Percentiles rank a stretch among this genome's conserved stretches.
Evolutionary conservation across 352 stramenopile species (phyloP).

Genomic region (Phytophthora meadii): DNA sequence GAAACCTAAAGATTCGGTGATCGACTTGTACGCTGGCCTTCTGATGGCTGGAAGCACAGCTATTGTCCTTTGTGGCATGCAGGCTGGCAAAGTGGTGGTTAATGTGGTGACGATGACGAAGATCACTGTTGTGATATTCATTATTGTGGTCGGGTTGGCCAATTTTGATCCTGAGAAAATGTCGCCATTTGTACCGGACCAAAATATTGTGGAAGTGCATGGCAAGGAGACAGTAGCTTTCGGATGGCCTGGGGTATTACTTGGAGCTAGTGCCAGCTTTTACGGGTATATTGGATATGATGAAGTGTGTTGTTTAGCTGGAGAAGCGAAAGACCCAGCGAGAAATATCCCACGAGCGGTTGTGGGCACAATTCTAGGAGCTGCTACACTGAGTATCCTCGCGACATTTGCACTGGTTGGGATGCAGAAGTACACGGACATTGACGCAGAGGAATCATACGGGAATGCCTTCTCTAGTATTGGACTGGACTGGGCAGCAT

Average conservation of each 20-base stretch:
- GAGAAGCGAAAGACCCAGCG: slow-evolving; percentile 86
- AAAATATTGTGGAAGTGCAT: slow-evolving; percentile 27
- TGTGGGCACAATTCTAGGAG: slow-evolving; percentile 89
- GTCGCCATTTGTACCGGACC: slow-evolving; percentile 80
- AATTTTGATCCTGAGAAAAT: slow-evolving; percentile 88
- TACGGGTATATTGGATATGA: slow-evolving; percentile 98
- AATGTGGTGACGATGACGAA: slow-evolving; percentile 93
- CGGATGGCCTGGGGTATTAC: slow-evolving; percentile 83
- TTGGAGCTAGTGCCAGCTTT: slow-evolving; percentile 93
- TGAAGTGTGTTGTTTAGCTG: slow-evolving; percentile 95
- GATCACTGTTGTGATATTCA: slow-evolving; percentile 92
- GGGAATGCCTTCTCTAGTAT: slow-evolving; percentile 77
- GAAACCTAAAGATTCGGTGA: slow-evolving; percentile 62
- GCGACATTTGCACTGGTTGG: slow-evolving; percentile 93
- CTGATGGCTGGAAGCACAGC: slow-evolving; percentile 73
- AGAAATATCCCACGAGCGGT: slow-evolving; percentile 91
- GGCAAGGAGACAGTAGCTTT: slow-evolving; percentile 51
- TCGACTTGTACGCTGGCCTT: slow-evolving; percentile 81
- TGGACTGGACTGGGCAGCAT: slow-evolving; percentile 72
- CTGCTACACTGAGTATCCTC: slow-evolving; percentile 82
- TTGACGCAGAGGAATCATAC: slow-evolving; percentile 76
- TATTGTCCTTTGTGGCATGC: slow-evolving; percentile 86
- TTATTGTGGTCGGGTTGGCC: slow-evolving; percentile 89
- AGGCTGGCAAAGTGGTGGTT: slow-evolving; percentile 88
- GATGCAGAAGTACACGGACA: slow-evolving; percentile 90